Evolutionary conservation across 805 yeast genomes (phyloP), one percentile per base, ranked within the genome.

Genomic region (Metschnikowia cerradonensis): DNA sequence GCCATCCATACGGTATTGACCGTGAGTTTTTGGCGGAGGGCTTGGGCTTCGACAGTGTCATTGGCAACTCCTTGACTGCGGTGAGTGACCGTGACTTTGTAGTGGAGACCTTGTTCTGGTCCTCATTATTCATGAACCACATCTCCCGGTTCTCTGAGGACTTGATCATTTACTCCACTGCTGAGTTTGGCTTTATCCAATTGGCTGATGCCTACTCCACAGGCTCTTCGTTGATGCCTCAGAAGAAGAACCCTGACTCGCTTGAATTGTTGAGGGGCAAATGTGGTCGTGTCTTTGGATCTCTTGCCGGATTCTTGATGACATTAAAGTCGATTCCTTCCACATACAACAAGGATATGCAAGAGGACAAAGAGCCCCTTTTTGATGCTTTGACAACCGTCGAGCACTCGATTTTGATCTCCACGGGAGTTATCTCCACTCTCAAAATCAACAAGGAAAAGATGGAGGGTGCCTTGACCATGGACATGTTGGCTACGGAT

Each of bases 401-500:
- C 22, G 96, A 90, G 61, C 98, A 94, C 72, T 94, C 98, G 1
- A 80, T 91, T 43, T 77, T 88, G 57, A 94, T 94, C 65, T 96
- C 98, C 32, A 91, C 97, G 1, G 99, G 99, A 57, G 98, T 94
- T 6, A 77, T 94, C 43, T 90, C 97, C 3, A 94, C 99, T 1
- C 78, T 94, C 61, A 65, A 68, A 39, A 88, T 91, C 58, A 78
- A 87, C 60, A 77, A 79, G 56, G 86, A 80, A 48, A 83, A 78
- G 59, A 94, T 94, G 99, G 80, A 77, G 60, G 83, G 79, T 41
- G 92, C 98, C 0, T 80, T 94, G 62, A 91, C 98, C 30, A 92
- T 92, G 96, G 99, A 94, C 71, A 94, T 94, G 99, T 80, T 94
- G 61, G 99, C 99, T 19, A 94, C 99, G 32, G 99, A 94, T 68